A percentile compares a stretch with the other conserved stretches of the same genome.
phyloP scores from a whole-genome alignment of 1,284 basidiomycete species.

The Leccinum angustisporum region DNA sequence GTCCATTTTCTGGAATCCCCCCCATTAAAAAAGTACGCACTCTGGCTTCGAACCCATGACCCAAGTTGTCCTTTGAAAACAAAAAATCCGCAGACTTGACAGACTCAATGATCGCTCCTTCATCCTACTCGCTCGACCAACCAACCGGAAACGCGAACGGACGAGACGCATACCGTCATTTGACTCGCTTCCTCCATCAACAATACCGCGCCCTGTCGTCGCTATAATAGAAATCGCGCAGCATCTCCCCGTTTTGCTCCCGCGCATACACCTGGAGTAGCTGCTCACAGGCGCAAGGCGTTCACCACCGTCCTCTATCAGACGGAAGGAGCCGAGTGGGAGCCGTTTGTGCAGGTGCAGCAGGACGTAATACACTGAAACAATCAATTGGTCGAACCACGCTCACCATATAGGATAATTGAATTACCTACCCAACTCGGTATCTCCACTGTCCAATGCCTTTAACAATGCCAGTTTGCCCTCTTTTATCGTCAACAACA shows the following conservation, averaged over 20 bases:
- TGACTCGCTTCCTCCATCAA: constrained; percentile 79
- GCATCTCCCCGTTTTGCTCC: constrained; percentile 87
- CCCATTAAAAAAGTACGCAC: constrained; percentile 39
- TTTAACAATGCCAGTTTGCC: constrained; percentile 87
- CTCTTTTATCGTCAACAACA: constrained; percentile 93
- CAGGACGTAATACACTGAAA: constrained; percentile 85
- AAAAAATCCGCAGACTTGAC: constrained; percentile 87
- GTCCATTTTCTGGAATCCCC: background rate
- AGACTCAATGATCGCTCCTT: constrained; percentile 45
- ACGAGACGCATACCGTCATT: constrained; percentile 48
- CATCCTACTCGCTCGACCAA: too few relatives aligned
- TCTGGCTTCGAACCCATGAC: constrained; percentile 87
- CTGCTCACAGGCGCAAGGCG: constrained; percentile 70
- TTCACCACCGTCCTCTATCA: constrained; percentile 87
- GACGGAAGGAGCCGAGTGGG: constrained; percentile 85
- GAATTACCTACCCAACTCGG: constrained; percentile 75
- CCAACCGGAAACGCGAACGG: background rate
- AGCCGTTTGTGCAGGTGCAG: constrained; percentile 82
- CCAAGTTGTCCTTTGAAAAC: constrained; percentile 88
- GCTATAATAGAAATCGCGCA: constrained; percentile 97
- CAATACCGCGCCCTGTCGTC: constrained; percentile 90
- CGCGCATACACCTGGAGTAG: constrained; percentile 87
- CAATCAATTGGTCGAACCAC: background rate
- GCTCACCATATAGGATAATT: background rate
- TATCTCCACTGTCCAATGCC: constrained; percentile 93